phyloP scores from a whole-genome alignment of 768 basidiomycete genomes.

The Hygrocybe coccinea region DNA sequence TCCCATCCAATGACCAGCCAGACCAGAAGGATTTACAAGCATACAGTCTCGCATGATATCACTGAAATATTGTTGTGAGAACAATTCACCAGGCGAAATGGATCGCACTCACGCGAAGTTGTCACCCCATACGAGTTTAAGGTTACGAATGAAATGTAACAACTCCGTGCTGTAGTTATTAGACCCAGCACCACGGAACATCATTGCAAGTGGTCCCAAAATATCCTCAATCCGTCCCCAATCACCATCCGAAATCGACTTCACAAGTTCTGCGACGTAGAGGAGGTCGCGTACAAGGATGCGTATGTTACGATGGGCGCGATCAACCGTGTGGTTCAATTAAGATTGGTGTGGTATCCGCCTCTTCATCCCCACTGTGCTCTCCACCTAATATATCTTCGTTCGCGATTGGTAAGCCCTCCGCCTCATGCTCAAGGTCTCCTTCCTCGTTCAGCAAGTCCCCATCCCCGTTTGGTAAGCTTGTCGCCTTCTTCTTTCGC shows the following conservation, averaged over 20 bases:
- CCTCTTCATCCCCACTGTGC: too few species aligned
- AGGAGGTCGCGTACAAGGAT: conserved; percentile 29
- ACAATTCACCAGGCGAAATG: background rate
- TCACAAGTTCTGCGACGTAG: conserved; percentile 24
- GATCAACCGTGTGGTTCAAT: conserved; percentile 12
- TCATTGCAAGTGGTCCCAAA: conserved; percentile 21
- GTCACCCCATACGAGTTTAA: conserved; percentile 31
- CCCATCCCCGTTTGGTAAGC: background rate
- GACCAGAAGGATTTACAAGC: conserved; percentile 30
- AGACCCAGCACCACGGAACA: conserved; percentile 29
- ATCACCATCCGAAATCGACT: conserved; percentile 28
- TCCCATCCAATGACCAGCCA: conserved; percentile 31
- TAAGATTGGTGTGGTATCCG: background rate
- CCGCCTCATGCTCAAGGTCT: background rate
- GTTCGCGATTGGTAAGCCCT: background rate
- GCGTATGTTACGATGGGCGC: conserved; percentile 20
- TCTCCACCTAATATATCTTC: background rate
- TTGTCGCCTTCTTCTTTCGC: background rate
- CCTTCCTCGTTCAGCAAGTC: background rate
- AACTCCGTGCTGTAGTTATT: conserved; percentile 33
- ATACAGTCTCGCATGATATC: conserved; percentile 36
- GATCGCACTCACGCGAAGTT: conserved; percentile 25
- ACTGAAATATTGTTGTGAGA: conserved; percentile 11
- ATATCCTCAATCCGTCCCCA: conserved; percentile 31
- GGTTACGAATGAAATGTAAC: conserved; percentile 24